A percentile compares a stretch with the other conserved stretches of the same genome.
Conservation (phyloP, 129 eudicot genomes). For the Centaurea solstitialis region DNA sequence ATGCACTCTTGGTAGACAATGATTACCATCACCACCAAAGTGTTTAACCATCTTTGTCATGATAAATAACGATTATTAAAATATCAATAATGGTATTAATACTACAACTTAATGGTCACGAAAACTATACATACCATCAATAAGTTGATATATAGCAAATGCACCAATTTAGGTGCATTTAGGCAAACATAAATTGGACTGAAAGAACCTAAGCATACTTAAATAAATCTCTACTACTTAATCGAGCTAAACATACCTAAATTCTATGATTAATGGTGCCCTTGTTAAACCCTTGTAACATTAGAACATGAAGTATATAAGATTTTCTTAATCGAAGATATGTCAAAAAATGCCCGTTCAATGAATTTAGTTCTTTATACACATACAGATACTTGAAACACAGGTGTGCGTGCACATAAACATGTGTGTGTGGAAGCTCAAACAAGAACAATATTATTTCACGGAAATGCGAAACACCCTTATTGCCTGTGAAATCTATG, state of each 20-base stretch:
- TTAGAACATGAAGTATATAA: not conserved
- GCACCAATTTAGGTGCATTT: not conserved
- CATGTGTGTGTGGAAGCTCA: too few relatives aligned
- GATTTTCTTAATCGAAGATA: not conserved
- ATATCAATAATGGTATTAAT: not conserved
- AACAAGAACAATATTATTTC: too few relatives aligned
- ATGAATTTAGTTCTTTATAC: not conserved
- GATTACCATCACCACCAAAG: not conserved
- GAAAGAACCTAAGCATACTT: not conserved
- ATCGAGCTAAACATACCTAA: not conserved
- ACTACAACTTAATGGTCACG: not conserved
- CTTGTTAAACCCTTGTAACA: not conserved
- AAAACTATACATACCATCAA: conserved; percentile 14
- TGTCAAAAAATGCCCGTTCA: not conserved
- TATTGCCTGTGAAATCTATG: too few relatives aligned
- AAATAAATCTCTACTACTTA: not conserved
- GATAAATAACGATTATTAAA: not conserved
- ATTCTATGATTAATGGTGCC: not conserved
- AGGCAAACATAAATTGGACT: not conserved
- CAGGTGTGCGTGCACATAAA: too few relatives aligned
- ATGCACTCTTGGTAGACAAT: not conserved
- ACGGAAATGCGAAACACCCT: too few relatives aligned
- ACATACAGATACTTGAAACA: not conserved
- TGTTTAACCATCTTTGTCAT: not conserved
- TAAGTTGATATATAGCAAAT: not conserved